These are phyloP conservation scores for Candida nitratophila DNA, from an alignment of 805 yeast species.

Conservation along the genomic window DNA sequence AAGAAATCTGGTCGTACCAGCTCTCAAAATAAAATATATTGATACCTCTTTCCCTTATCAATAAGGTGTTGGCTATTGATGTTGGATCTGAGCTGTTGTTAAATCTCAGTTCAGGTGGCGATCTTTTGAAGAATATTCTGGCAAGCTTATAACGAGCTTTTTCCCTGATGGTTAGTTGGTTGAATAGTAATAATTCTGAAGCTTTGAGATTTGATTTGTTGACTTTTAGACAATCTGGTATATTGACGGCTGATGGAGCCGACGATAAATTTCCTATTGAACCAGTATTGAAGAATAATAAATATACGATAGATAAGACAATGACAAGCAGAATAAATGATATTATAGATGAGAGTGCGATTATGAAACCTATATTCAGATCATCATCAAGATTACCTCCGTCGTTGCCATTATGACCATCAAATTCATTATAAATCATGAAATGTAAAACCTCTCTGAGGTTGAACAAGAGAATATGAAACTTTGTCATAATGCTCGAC, in stretches of 20 bases:
- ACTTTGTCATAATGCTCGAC: no score
- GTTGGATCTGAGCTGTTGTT: constrained; percentile 15
- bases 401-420: not conserved
- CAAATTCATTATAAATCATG: not conserved
- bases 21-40: constrained; percentile 24
- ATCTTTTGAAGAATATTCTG: constrained; percentile 13
- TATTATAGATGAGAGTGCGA: not conserved
- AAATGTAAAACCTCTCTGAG: not conserved
- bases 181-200: not conserved
- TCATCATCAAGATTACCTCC: not conserved
- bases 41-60: constrained; percentile 30
- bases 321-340: not conserved
- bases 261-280: not conserved
- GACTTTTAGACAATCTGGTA: not conserved
- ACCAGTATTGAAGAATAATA: not conserved
- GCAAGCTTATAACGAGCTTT: constrained; percentile 9
- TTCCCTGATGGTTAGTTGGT: not conserved
- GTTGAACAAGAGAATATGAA: not conserved
- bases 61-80: constrained; percentile 21
- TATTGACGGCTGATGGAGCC: not conserved
- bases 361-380: not conserved
- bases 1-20: constrained; percentile 23
- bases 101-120: constrained; percentile 20
- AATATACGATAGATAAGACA: not conserved
- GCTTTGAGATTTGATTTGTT: not conserved